Base-by-base conservation (phyloP, 2,329 filamentous ascomycete genomes). In the Didymella glomerata region DNA sequence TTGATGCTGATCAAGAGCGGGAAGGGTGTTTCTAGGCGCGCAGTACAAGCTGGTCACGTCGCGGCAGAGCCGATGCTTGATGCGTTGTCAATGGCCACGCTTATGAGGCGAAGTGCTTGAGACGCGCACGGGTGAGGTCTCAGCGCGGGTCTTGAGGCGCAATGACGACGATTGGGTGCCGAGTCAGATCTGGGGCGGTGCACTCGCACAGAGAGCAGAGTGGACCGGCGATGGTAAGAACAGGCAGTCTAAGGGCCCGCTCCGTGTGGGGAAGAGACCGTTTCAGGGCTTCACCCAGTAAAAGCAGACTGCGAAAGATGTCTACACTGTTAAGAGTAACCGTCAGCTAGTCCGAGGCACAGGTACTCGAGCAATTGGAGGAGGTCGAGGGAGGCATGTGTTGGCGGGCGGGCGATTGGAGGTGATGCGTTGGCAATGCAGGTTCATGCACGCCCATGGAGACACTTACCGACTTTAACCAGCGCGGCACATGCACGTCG, bases 341-440 rank as follows among this genome's bases (percentile, higher is more conserved):
- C 54, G 70, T 74, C 63, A 75, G 73, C 72, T 76, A 76, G 72
- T 62, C 62, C 66, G 61, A 50, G 62, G 66, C 65, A 70, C 68
- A 51, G 48, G 65, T 67, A 68, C 61, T 65, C 60, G 70, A 67
- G 74, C 73, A 77, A 77, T 77, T 77, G 73, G 74, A 66, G 62
- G 68, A 72, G 60, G 69, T 68, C 66, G 68, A 70, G 66, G 64
- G 27, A 62, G 71, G 70, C 71, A 76, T 76, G 74, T 72, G 76
- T 67, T 76, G 74, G 72, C 72, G 68, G 69, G 69, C 64, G 71
- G 71, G 63, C 73, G 70, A 77, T 78, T 77, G 75, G 76, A 76
- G 72, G 70, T 74, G 77, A 78, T 79, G 77, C 71, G 77, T 62
- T 79, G 77, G 74, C 77, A 77, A 71, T 78, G 76, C 76, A 76